These are phyloP conservation scores for Pterocarpus santalinus DNA, from an alignment of 306 rosid species.

Conservation along the genomic window DNA sequence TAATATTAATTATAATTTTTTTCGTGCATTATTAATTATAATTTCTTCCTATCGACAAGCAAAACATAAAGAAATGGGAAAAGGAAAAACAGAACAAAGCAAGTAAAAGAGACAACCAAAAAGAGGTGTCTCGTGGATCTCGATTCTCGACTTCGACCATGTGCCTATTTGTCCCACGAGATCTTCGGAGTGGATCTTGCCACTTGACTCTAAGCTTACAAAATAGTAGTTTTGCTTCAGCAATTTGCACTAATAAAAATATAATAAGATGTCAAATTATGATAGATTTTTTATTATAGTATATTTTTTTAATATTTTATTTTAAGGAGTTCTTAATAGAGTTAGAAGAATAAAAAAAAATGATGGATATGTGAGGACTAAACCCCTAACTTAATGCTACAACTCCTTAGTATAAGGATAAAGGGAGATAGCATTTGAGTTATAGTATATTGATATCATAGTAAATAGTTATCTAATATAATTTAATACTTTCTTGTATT, in stretches of 20 bases:
- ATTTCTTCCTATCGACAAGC: neutral
- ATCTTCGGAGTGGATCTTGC: conserved; percentile 50
- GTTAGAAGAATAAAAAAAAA: no score
- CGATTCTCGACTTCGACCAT: conserved; percentile 19
- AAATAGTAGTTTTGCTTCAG: neutral
- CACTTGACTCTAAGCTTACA: neutral
- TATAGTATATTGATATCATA: no score
- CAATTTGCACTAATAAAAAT: neutral
- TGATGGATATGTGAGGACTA: no score
- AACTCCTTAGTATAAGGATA: no score
- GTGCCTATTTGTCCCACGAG: conserved; percentile 55
- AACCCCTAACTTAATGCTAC: no score
- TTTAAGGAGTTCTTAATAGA: no score
- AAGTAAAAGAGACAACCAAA: conserved; percentile 3
- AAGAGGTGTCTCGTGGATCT: conserved; percentile 27
- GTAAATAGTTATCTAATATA: no score
- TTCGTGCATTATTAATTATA: neutral
- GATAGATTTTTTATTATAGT: no score
- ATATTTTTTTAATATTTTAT: no score
- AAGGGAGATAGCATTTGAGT: no score
- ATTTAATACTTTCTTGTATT: no score
- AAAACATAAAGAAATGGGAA: neutral
- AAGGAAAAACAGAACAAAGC: neutral
- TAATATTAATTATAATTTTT: conserved; percentile 1
- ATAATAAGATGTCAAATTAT: no score